Conservation (phyloP, 148 eudicot genomes). For the Rhododendron vialii region DNA sequence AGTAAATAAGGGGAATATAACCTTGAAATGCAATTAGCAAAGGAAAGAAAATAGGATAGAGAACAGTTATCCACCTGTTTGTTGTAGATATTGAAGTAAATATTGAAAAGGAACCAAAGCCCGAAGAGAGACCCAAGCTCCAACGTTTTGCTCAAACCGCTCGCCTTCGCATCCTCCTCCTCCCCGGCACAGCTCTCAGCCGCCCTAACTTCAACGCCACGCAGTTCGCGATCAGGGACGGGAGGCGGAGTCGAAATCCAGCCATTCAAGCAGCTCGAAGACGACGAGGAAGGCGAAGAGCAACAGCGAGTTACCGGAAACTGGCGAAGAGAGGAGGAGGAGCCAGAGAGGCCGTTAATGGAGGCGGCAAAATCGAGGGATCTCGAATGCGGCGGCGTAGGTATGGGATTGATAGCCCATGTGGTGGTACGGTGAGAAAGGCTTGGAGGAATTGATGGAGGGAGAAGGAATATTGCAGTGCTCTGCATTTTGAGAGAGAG, state of each 20-base stretch:
- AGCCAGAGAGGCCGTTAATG: constrained; percentile 1
- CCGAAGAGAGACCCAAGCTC: constrained; percentile 65
- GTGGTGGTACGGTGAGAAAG: constrained; percentile 8
- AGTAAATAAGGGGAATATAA: neutral
- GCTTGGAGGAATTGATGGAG: constrained; percentile 23
- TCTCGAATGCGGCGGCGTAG: constrained; percentile 7
- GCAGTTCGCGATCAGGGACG: constrained; percentile 27
- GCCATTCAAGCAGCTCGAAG: constrained; percentile 13
- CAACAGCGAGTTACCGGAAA: constrained; percentile 11
- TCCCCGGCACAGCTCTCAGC: constrained; percentile 38
- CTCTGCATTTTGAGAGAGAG: constrained; percentile 21
- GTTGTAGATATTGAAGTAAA: constrained; percentile 82
- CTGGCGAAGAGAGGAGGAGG: constrained; percentile 10
- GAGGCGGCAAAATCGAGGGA: constrained; percentile 7
- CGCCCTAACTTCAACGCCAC: constrained; percentile 42
- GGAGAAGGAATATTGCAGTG: neutral
- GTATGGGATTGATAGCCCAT: constrained; percentile 8
- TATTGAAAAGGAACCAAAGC: constrained; percentile 73
- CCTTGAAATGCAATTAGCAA: neutral
- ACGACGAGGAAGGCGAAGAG: constrained; percentile 13
- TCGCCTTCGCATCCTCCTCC: constrained; percentile 31
- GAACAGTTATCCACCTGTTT: constrained; percentile 53
- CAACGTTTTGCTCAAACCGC: constrained; percentile 31
- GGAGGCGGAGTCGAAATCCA: constrained; percentile 34
- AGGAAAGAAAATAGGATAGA: neutral